Evolutionary conservation across 2,329 filamentous ascomycete genomes (phyloP).

Genomic region (Aspergillus arachidicola): DNA sequence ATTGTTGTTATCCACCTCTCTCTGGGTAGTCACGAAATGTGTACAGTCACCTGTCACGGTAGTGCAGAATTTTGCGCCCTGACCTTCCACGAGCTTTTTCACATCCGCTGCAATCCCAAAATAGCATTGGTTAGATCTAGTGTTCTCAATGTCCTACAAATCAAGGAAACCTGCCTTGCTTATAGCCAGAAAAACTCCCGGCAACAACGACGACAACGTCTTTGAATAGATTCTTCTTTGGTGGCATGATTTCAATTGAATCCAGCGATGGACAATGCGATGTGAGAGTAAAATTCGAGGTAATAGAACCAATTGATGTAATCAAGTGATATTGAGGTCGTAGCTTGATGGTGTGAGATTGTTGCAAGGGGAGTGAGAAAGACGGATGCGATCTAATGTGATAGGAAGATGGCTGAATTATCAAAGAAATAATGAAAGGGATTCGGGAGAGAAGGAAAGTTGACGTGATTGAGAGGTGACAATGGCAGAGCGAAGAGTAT

Average conservation of each 20-base stretch:
- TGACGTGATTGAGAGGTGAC: not conserved
- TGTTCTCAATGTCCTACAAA: not conserved
- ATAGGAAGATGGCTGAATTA: not conserved
- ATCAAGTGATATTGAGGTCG: not conserved
- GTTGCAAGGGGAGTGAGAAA: not conserved
- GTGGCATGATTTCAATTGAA: not conserved
- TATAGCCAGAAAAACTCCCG: conserved; percentile 60
- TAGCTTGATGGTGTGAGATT: not conserved
- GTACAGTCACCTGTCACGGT: conserved; percentile 37
- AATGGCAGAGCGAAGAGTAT: not conserved
- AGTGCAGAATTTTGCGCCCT: conserved; percentile 37
- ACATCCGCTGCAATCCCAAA: conserved; percentile 10
- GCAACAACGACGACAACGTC: conserved; percentile 56
- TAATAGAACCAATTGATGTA: not conserved
- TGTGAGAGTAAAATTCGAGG: too few species aligned
- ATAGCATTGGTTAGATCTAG: conserved; percentile 9
- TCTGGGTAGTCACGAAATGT: conserved; percentile 41
- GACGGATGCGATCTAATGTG: too few species aligned
- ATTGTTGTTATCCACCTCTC: conserved; percentile 39
- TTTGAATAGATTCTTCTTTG: conserved; percentile 26
- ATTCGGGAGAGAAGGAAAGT: not conserved
- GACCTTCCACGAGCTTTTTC: conserved; percentile 32
- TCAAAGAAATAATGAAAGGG: not conserved
- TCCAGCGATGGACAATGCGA: not conserved
- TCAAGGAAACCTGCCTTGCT: conserved; percentile 46